Evolutionary conservation across 805 yeast species (phyloP), one percentile per base, ranked within the genome.

Genomic region (Barnettozyma sucrosica): DNA sequence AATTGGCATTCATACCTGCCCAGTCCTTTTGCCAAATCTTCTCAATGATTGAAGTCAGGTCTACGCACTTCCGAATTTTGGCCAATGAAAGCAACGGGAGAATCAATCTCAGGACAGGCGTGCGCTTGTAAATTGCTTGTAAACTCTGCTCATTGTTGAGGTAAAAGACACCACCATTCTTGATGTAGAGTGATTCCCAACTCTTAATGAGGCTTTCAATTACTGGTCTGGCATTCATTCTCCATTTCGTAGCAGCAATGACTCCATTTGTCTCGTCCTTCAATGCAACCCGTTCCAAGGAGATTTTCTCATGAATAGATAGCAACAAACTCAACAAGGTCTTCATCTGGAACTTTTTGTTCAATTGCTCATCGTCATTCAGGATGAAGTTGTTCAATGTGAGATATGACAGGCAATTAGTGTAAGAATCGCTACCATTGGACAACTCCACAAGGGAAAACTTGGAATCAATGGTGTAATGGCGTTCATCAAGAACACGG

Each of bases 51-150:
- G 85, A 81, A 0, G 88, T 76, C 41, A 84, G 59, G 56, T 79
- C 72, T 28, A 84, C 66, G 58, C 84, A 76, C 50, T 82, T 72
- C 52, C 86, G 72, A 41, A 85, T 81, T 58, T 81, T 82, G 18
- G 88, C 83, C 59, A 84, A 77, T 20, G 79, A 74, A 43, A 80
- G 71, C 54, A 85, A 63, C 4, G 93, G 92, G 48, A 85, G 64
- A 20, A 84, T 77, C 53, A 85, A 64, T 60, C 84, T 81, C 53
- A 83, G 66, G 20, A 78, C 79, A 34, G 84, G 77, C 50, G 75
- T 72, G 45, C 73, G 70, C 51, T 71, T 72, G 47, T 82, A 74
- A 10, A 76, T 66, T 37, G 66, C 53, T 8, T 66, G 62, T 13
- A 68, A 53, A 32, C 63, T 78, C 38, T 72, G 69, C 25, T 76